Evolutionary conservation across 805 yeast genomes (phyloP), one percentile per base, ranked within the genome.

Genomic region (Candida ortonii): DNA sequence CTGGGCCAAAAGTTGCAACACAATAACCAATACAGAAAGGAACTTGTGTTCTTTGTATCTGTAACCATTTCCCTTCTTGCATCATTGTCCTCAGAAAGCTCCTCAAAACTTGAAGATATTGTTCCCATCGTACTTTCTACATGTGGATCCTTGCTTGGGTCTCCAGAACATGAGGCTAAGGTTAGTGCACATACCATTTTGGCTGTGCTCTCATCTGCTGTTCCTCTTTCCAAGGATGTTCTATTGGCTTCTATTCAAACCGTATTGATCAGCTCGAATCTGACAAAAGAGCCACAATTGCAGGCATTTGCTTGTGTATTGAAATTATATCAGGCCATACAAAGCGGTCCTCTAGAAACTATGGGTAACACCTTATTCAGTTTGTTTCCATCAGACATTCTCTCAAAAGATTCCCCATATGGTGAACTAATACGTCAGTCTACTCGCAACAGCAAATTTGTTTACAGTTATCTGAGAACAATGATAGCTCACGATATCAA

Each of bases 111-210:
- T 29, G 67, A 72, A 28, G 68, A 65, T 14, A 53, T 70, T 16
- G 67, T 80, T 25, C 85, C 88, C 3, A 49, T 71, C 3, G 59
- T 80, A 12, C 64, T 84, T 45, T 82, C 79, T 51, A 62, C 71
- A 1, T 64, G 78, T 11, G 84, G 83, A 13, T 65, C 68, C 36
- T 60, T 84, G 24, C 59, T 82, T 41, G 61, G 63, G 2, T 64
- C 76, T 6, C 39, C 61, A 9, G 62, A 61, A 36, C 61, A 66
- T 7, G 94, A 86, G 50, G 70, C 80, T 32, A 93, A 84, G 56
- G 71, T 86, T 39, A 81, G 96, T 13, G 87, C 90, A 2, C 90
- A 85, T 57, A 84, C 95, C 30, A 67, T 88, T 10, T 55, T 90
- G 16, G 75, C 90, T 0, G 96, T 90, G 2, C 64, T 89, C 33